Evolutionary conservation across 2,329 filamentous ascomycete genomes (phyloP).

Genomic region (Laburnicola sp.): DNA sequence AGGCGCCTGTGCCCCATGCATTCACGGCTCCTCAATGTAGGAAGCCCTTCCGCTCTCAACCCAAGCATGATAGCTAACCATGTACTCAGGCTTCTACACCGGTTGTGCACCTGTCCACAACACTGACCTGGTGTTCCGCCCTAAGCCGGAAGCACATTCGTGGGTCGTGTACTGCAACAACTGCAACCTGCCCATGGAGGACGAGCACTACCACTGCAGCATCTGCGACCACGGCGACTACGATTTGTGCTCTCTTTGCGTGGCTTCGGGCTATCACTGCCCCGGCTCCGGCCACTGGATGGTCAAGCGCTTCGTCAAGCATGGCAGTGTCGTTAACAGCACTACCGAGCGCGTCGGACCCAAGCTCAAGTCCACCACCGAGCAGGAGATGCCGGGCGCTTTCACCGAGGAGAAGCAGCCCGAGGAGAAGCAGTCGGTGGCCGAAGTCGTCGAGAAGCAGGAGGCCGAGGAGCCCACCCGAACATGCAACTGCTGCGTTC

Average conservation of each 20-base stretch:
- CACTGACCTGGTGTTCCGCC: slow-evolving; percentile 44
- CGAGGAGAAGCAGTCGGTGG: slow-evolving; percentile 16
- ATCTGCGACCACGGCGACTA: slow-evolving; percentile 93
- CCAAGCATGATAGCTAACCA: too few species aligned
- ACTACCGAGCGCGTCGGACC: slow-evolving; percentile 78
- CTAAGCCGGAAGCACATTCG: slow-evolving; percentile 45
- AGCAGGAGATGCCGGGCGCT: slow-evolving; percentile 49
- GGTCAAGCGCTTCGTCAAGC: slow-evolving; percentile 82
- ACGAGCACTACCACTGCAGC: slow-evolving; percentile 91
- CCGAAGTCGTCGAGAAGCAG: slow-evolving; percentile 10
- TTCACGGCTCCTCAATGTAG: slow-evolving; percentile 45
- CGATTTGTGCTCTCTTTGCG: slow-evolving; percentile 82
- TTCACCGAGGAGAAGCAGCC: slow-evolving; percentile 51
- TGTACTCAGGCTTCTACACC: slow-evolving; percentile 32
- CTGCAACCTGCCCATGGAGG: slow-evolving; percentile 76
- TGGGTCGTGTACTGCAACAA: slow-evolving; percentile 95
- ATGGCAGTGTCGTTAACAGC: slow-evolving; percentile 80
- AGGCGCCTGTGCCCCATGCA: slow-evolving; percentile 48
- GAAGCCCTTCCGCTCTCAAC: too few species aligned
- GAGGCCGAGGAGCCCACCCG: slow-evolving; percentile 54
- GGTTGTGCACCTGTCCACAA: slow-evolving; percentile 33
- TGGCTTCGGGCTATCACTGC: slow-evolving; percentile 76
- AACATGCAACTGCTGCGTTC: slow-evolving; percentile 73
- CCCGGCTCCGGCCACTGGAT: slow-evolving; percentile 83
- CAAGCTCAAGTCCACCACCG: slow-evolving; percentile 54